These are phyloP conservation scores for Colletotrichum limetticola DNA, from an alignment of 2,329 filamentous ascomycete species.

Conservation along the genomic window DNA sequence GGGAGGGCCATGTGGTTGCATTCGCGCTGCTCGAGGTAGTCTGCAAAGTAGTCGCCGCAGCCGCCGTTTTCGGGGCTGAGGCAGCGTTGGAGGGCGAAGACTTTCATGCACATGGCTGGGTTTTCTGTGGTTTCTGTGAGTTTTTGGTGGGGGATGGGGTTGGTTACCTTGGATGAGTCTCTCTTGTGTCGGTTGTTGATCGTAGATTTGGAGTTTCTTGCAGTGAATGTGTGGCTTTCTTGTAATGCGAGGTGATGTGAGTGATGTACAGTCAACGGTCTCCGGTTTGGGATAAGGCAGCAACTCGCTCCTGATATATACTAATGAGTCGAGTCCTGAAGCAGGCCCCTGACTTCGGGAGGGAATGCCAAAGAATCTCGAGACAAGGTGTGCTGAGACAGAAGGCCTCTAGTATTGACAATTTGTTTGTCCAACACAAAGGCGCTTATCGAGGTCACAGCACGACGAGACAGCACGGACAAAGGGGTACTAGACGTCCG, in stretches of 20 bases:
- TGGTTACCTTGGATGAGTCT: background rate
- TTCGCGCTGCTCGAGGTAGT: background rate
- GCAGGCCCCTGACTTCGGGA: background rate
- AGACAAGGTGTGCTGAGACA: background rate
- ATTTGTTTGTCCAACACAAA: background rate
- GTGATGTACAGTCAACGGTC: background rate
- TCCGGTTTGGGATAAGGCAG: background rate
- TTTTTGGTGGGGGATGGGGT: background rate
- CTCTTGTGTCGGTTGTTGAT: background rate
- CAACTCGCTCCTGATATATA: background rate
- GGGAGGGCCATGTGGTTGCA: constrained; percentile 5
- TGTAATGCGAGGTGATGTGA: background rate
- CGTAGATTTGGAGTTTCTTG: background rate
- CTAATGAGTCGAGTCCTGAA: no score
- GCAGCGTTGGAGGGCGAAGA: constrained; percentile 28
- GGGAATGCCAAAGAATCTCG: no score
- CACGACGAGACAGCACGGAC: background rate
- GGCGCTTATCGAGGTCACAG: background rate
- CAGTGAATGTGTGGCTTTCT: background rate
- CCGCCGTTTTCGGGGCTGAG: background rate
- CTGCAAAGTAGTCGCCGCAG: constrained; percentile 29
- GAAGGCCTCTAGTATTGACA: background rate
- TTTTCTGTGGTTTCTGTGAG: background rate
- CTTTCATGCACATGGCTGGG: constrained; percentile 20
- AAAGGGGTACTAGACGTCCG: background rate